Evolutionary conservation across 2,329 filamentous ascomycete genomes (phyloP), one percentile per base, ranked within the genome.

Genomic region (Cylindrodendrum hubeiense): DNA sequence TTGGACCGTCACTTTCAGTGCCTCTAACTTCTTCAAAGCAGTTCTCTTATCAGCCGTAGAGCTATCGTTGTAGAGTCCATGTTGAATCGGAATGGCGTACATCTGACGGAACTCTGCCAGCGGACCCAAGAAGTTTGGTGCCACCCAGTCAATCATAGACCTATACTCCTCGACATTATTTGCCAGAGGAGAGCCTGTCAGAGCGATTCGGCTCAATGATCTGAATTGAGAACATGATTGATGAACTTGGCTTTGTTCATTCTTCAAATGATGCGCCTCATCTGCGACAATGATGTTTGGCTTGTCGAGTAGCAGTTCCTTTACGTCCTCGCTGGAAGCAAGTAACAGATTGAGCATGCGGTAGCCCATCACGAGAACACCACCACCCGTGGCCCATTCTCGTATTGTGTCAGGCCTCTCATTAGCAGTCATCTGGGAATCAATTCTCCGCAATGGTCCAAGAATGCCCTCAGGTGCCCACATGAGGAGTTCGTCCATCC

Each of bases 111-210:
- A 98, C 73, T 95, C 91, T 0, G 79, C 73, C 10, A 85, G 79
- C 4, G 87, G 84, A 0, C 93, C 94, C 3, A 97, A 84, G 75
- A 93, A 97, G 24, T 88, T 89, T 0, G 93, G 92, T 2, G 93
- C 90, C 54, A 96, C 89, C 93, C 94, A 97, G 67, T 95, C 87
- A 63, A 97, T 91, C 88, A 97, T 93, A n/a, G 90, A 82, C 74
- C 91, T 94, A 74, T 97, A 97, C 72, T 98, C 95, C 28, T 87
- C 82, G 0, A 97, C 89, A 55, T 93, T 92, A 75, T 97, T 98
- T 5, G 93, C 90, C 55, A 98, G 82, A 1, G 95, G 95, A 0
- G 94, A 95, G 1, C 94, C 95, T 1, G 94, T 97, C 66, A 98
- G 83, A 6, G 94, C 95, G 68, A 98, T 92, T 12, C 94, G 89